phyloP scores from a whole-genome alignment of 2,329 filamentous ascomycete genomes.

The Tolypocladium pustulatum region DNA sequence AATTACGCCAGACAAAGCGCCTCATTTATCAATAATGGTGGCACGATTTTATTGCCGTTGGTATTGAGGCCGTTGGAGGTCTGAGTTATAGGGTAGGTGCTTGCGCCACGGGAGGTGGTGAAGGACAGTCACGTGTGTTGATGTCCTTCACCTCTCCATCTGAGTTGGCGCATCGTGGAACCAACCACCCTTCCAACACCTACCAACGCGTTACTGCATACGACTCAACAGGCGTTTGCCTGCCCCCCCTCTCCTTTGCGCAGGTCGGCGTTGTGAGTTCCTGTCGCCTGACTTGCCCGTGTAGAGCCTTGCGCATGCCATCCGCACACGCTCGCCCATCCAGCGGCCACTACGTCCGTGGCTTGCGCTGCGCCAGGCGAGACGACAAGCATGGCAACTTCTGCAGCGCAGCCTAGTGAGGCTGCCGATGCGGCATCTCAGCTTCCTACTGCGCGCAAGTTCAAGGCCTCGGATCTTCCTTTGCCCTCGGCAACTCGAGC shows the following conservation, averaged over 20 bases:
- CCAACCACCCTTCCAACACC: background rate
- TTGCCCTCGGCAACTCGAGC: conserved; percentile 61
- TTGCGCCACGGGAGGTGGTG: background rate
- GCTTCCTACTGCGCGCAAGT: conserved; percentile 30
- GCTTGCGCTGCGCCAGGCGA: background rate
- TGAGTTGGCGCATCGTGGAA: conserved; percentile 10
- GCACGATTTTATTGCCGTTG: background rate
- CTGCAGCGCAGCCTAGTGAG: conserved; percentile 11
- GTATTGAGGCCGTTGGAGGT: background rate
- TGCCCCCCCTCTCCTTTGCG: background rate
- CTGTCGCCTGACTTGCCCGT: background rate
- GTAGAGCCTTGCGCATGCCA: background rate
- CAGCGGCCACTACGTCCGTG: background rate
- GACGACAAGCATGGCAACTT: conserved; percentile 13
- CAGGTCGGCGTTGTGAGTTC: background rate
- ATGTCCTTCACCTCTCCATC: background rate
- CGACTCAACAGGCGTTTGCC: background rate
- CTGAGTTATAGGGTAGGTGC: background rate
- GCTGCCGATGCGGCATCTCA: conserved; percentile 8
- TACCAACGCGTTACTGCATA: background rate
- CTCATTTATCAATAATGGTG: background rate
- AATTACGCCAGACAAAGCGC: too few species aligned
- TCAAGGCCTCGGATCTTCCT: conserved; percentile 67
- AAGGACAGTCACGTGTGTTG: background rate
- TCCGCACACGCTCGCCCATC: background rate